Conservation (phyloP, 352 stramenopile species). For the Phytophthora constricta region DNA sequence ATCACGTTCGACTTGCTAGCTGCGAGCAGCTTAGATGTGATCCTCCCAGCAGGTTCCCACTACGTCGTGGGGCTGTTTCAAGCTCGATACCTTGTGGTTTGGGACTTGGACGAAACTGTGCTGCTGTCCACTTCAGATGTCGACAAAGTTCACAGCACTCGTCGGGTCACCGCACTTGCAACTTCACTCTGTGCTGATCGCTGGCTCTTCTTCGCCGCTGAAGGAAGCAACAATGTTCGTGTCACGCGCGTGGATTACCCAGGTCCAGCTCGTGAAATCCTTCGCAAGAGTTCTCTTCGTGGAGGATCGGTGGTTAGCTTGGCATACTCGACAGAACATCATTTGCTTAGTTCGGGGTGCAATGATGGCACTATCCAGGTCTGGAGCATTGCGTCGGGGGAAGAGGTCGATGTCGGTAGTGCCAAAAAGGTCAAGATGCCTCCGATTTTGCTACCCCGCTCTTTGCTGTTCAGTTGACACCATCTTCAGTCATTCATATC, state of each 20-base stretch:
- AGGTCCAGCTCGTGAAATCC: conserved; percentile 72
- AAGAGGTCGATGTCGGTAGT: conserved; percentile 37
- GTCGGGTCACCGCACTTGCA: conserved; percentile 59
- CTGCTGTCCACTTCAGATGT: conserved; percentile 68
- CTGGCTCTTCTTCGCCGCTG: conserved; percentile 76
- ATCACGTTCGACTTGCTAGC: conserved; percentile 70
- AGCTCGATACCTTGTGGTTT: conserved; percentile 59
- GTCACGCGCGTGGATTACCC: conserved; percentile 54
- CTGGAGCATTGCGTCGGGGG: conserved; percentile 60
- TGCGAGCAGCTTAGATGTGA: conserved; percentile 51
- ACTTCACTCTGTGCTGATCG: conserved; percentile 62
- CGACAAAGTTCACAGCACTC: conserved; percentile 56
- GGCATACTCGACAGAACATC: conserved; percentile 57
- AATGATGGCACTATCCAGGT: conserved; percentile 74
- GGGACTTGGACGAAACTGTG: conserved; percentile 69
- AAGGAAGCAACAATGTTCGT: conserved; percentile 81
- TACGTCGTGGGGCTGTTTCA: conserved; percentile 67
- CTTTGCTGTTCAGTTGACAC: conserved; percentile 41
- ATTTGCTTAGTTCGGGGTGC: conserved; percentile 64
- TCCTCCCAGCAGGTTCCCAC: conserved; percentile 51
- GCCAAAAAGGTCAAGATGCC: conserved; percentile 26
- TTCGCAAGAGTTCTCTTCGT: conserved; percentile 68
- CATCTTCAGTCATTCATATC: conserved; percentile 55
- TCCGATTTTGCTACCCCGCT: conserved; percentile 37
- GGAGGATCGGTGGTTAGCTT: conserved; percentile 59